These are phyloP conservation scores for Rasamsonia emersonii DNA, from an alignment of 2,329 filamentous ascomycete species.

Conservation along the genomic window DNA sequence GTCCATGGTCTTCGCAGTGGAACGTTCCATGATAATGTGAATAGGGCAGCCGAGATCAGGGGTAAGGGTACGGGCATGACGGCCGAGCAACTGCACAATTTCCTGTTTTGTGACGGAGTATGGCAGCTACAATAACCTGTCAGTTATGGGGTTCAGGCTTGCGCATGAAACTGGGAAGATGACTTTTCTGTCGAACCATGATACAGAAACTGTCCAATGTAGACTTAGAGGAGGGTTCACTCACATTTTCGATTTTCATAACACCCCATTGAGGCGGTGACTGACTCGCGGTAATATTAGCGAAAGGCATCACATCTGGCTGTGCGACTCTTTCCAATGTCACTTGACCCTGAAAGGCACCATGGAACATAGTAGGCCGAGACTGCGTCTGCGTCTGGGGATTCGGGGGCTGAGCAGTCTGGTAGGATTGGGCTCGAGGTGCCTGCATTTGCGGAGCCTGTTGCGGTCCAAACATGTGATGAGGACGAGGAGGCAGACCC, in stretches of 20 bases:
- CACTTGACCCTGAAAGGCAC: too few species aligned
- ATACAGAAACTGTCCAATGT: too few species aligned
- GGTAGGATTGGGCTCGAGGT: too few species aligned
- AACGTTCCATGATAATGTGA: conserved; percentile 52
- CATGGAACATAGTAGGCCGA: too few species aligned
- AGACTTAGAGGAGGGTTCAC: too few species aligned
- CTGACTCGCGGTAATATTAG: background rate
- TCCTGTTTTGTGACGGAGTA: conserved; percentile 43
- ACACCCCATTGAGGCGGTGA: conserved; percentile 17
- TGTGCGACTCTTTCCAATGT: background rate
- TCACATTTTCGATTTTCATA: conserved; percentile 29
- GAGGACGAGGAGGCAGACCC: too few species aligned
- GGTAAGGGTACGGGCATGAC: conserved; percentile 31
- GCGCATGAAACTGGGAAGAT: too few species aligned
- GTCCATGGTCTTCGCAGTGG: conserved; percentile 49
- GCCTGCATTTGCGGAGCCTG: too few species aligned
- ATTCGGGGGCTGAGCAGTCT: too few species aligned
- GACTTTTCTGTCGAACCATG: too few species aligned
- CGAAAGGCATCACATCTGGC: conserved; percentile 4
- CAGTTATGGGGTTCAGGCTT: conserved; percentile 2
- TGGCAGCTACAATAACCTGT: conserved; percentile 34
- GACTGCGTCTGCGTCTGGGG: too few species aligned
- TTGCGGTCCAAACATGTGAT: too few species aligned
- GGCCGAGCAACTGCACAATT: conserved; percentile 40
- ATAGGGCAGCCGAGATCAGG: conserved; percentile 35